Evolutionary conservation across 2,329 filamentous ascomycete genomes (phyloP).

Genomic region (Cladophialophora psammophila): DNA sequence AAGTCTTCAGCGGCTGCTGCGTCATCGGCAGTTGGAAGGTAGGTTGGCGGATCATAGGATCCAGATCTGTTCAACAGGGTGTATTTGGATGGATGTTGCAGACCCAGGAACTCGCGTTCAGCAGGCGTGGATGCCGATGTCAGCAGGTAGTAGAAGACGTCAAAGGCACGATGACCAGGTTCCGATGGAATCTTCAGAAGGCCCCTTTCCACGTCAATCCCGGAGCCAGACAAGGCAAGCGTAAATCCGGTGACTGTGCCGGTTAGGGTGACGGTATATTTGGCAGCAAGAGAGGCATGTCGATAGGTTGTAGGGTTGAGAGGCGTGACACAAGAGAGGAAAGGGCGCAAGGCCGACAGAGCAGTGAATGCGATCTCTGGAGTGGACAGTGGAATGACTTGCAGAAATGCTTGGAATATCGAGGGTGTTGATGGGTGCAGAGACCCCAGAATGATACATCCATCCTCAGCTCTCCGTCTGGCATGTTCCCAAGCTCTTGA

Average conservation of each 20-base stretch:
- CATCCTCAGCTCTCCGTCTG: constrained; percentile 90
- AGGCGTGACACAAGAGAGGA: constrained; percentile 85
- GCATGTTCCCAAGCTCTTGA: constrained; percentile 95
- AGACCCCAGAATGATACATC: constrained; percentile 87
- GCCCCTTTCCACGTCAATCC: constrained; percentile 82
- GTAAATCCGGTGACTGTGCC: constrained; percentile 79
- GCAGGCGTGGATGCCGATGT: constrained; percentile 88
- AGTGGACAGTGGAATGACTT: constrained; percentile 78
- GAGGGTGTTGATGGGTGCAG: constrained; percentile 89
- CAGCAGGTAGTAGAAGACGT: constrained; percentile 96
- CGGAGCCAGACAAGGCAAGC: constrained; percentile 81
- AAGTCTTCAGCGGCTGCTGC: constrained; percentile 93
- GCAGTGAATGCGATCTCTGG: constrained; percentile 79
- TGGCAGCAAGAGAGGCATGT: constrained; percentile 80
- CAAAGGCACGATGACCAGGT: constrained; percentile 86
- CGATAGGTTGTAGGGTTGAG: constrained; percentile 84
- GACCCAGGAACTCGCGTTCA: constrained; percentile 84
- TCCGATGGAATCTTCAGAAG: constrained; percentile 81
- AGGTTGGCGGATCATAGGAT: constrained; percentile 85
- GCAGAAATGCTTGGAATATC: constrained; percentile 79
- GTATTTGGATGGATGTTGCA: constrained; percentile 80
- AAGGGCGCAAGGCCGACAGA: constrained; percentile 81
- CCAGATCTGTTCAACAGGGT: constrained; percentile 79
- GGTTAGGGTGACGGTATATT: constrained; percentile 79
- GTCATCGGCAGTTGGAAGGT: constrained; percentile 91